Percentiles rank a stretch among this genome's conserved stretches.
Conservation (phyloP, 2,329 filamentous ascomycete species). For the Botrytis aclada region DNA sequence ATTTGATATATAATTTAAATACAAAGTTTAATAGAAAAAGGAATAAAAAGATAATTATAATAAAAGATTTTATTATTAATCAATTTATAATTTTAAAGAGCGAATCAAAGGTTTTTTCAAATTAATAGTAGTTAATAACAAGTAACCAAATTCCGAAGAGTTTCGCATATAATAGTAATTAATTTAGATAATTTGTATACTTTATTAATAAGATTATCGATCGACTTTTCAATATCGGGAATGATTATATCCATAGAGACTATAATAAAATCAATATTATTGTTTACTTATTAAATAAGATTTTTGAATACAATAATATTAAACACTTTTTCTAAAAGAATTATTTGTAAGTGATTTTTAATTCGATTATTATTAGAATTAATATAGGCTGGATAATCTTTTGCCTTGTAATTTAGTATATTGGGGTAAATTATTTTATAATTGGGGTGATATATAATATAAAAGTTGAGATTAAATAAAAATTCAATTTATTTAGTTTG, state of each 20-base stretch:
- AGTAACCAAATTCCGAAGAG: too few relatives aligned
- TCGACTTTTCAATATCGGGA: not conserved
- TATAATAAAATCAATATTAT: not conserved
- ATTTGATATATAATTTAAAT: too few relatives aligned
- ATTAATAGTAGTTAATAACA: too few relatives aligned
- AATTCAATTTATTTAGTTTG: not conserved
- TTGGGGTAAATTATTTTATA: not conserved
- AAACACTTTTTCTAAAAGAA: not conserved
- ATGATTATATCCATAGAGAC: not conserved
- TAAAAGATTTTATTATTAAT: too few relatives aligned
- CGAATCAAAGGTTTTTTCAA: too few relatives aligned
- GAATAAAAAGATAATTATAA: too few relatives aligned
- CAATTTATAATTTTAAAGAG: too few relatives aligned
- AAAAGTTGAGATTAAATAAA: not conserved
- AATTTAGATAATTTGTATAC: too few relatives aligned
- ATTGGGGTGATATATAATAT: not conserved
- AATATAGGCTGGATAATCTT: not conserved
- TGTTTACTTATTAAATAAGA: not conserved
- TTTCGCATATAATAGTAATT: too few relatives aligned
- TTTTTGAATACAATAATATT: not conserved
- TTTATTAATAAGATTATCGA: too few relatives aligned
- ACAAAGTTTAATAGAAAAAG: too few relatives aligned
- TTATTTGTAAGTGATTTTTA: not conserved
- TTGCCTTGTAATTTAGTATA: not conserved
- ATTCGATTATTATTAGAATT: not conserved